Percentiles rank a stretch among this genome's conserved stretches.
phyloP scores from a whole-genome alignment of 2,329 filamentous ascomycete species.

The Falciphora oryzae region DNA sequence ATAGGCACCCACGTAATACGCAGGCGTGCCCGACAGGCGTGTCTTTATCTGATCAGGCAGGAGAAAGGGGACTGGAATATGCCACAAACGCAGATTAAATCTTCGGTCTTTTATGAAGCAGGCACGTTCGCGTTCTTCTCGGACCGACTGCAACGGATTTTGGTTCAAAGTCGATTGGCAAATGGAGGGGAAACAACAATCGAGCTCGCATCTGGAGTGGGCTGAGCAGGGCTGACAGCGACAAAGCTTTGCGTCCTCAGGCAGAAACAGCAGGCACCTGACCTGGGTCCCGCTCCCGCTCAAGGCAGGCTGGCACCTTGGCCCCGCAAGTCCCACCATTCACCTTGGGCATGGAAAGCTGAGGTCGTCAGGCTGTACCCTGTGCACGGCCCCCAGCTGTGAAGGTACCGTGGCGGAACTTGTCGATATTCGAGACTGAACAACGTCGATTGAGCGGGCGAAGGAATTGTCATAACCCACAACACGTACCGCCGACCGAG shows the following conservation, averaged over 20 bases:
- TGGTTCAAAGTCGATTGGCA: no score
- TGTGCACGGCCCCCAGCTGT: constrained; percentile 12
- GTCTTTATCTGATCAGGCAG: no score
- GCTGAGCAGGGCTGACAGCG: no score
- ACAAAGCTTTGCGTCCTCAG: neutral
- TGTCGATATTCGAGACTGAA: constrained; percentile 14
- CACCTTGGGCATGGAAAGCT: neutral
- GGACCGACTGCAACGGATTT: no score
- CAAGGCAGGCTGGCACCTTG: neutral
- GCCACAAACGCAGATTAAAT: no score
- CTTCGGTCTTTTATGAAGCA: no score
- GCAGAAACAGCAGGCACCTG: neutral
- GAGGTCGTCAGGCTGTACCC: constrained; percentile 17
- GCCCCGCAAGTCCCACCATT: neutral
- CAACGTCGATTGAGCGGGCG: constrained; percentile 13
- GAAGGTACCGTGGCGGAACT: constrained; percentile 18
- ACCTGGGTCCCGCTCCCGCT: neutral
- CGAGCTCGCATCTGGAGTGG: no score
- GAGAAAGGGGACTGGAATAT: no score
- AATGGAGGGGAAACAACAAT: no score
- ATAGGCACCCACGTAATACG: no score
- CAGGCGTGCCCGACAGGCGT: no score
- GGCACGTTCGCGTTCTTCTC: no score
- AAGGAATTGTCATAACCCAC: constrained; percentile 15
- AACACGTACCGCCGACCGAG: constrained; percentile 10